These are phyloP conservation scores for Gynochthodes officinalis DNA, from an alignment of 257 asterid genomes.

Conservation along the genomic window DNA sequence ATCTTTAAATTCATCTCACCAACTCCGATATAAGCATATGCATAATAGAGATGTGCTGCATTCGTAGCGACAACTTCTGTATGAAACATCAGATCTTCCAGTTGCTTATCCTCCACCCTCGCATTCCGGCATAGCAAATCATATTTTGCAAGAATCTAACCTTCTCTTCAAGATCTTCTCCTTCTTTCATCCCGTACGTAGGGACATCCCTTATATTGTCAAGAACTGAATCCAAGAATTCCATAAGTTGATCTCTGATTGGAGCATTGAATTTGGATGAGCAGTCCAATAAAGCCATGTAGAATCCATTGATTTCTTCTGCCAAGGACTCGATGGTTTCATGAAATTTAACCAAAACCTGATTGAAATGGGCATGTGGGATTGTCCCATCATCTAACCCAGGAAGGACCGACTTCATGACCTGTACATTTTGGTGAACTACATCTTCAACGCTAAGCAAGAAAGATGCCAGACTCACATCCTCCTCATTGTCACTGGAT, in stretches of 20 bases:
- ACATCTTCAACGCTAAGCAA: slow-evolving; percentile 1
- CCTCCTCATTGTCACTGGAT: not conserved
- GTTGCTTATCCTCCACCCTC: not conserved
- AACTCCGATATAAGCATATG: not conserved
- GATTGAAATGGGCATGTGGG: not conserved
- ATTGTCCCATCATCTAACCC: not conserved
- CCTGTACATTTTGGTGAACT: not conserved
- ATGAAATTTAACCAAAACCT: not conserved
- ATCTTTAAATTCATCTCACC: not conserved
- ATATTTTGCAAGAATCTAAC: slow-evolving; percentile 4
- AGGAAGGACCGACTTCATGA: not conserved
- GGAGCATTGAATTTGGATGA: not conserved
- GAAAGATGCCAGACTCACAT: not conserved
- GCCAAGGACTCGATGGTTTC: not conserved
- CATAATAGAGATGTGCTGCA: not conserved
- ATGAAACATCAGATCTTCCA: slow-evolving; percentile 5
- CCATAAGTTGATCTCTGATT: not conserved
- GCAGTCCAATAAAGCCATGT: not conserved
- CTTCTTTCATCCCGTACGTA: not conserved
- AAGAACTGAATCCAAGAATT: slow-evolving; percentile 2
- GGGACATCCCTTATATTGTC: not conserved
- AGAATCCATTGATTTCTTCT: slow-evolving; percentile 5
- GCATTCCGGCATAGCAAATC: not conserved
- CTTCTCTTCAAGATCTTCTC: not conserved
- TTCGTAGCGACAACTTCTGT: not conserved